These are phyloP conservation scores for Dipteronia dyeriana DNA, from an alignment of 345 rosid genomes.

Conservation along the genomic window DNA sequence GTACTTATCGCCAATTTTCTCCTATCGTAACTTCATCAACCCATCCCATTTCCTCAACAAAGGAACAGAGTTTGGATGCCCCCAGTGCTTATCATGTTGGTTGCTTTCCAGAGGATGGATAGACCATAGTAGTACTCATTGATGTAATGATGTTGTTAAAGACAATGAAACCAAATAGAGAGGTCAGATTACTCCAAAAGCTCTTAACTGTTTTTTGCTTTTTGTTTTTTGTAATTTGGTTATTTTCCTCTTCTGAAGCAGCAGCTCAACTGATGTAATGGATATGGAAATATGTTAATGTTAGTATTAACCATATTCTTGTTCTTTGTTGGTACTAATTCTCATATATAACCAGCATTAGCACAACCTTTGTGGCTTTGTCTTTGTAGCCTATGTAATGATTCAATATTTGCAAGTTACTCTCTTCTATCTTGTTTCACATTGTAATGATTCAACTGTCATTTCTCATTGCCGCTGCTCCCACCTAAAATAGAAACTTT, in stretches of 20 bases:
- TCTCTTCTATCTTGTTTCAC: no score
- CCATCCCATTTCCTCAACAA: conserved; percentile 24
- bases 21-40: conserved; percentile 19
- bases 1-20: conserved; percentile 40
- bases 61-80: conserved; percentile 32
- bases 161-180: conserved; percentile 5
- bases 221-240: no score
- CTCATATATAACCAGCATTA: not conserved
- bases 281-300: not conserved
- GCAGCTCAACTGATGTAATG: not conserved
- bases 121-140: conserved; percentile 19
- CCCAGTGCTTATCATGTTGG: conserved; percentile 52
- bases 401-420: no score
- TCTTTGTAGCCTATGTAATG: not conserved
- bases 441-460: no score
- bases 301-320: not conserved
- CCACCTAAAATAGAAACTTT: not conserved
- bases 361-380: no score
- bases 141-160: not conserved
- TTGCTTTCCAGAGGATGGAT: conserved; percentile 48
- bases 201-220: not conserved
- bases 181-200: not conserved
- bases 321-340: not conserved
- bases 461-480: not conserved
- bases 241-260: not conserved